These are phyloP conservation scores for Cercophora sp. DNA, from an alignment of 495 filamentous ascomycete genomes.

Conservation along the genomic window DNA sequence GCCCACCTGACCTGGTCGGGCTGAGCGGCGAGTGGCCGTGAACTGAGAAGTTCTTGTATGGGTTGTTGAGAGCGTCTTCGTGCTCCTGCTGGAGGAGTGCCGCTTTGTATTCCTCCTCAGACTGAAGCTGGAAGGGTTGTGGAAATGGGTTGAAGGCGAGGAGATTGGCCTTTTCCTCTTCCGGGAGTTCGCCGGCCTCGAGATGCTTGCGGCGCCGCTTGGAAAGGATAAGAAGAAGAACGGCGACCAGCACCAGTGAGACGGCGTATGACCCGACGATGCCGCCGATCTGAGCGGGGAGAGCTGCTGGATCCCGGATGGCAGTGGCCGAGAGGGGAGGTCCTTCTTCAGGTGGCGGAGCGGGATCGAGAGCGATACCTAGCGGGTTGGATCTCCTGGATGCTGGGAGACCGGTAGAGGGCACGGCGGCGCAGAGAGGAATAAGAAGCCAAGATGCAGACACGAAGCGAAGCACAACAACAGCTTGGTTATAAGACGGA, in stretches of 20 bases:
- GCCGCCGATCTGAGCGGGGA: slow-evolving; percentile 72
- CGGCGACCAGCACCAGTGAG: slow-evolving; percentile 63
- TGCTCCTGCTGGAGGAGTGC: slow-evolving; percentile 12
- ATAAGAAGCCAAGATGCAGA: slow-evolving; percentile 24
- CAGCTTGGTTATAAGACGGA: slow-evolving; percentile 27
- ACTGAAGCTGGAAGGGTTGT: slow-evolving; percentile 31
- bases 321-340: slow-evolving; percentile 53
- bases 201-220: slow-evolving; percentile 42
- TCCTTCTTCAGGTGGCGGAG: slow-evolving; percentile 55
- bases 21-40: slow-evolving; percentile 20
- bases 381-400: slow-evolving; percentile 40
- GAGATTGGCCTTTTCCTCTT: slow-evolving; percentile 12
- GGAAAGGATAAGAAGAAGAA: slow-evolving; percentile 53
- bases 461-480: slow-evolving; percentile 31
- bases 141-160: slow-evolving; percentile 27
- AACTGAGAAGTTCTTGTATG: slow-evolving; percentile 47
- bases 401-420: slow-evolving; percentile 19
- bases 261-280: slow-evolving; percentile 77
- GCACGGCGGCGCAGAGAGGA: slow-evolving; percentile 28
- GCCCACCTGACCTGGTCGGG: slow-evolving; percentile 29
- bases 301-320: slow-evolving; percentile 53
- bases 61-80: slow-evolving; percentile 19
- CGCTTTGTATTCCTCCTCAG: slow-evolving; percentile 31
- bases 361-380: slow-evolving; percentile 52
- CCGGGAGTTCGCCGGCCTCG: slow-evolving; percentile 25